A percentile compares a stretch with the other conserved stretches of the same genome.
Conservation (phyloP, 75 land plant genomes). For the Picea sitchensis region DNA sequence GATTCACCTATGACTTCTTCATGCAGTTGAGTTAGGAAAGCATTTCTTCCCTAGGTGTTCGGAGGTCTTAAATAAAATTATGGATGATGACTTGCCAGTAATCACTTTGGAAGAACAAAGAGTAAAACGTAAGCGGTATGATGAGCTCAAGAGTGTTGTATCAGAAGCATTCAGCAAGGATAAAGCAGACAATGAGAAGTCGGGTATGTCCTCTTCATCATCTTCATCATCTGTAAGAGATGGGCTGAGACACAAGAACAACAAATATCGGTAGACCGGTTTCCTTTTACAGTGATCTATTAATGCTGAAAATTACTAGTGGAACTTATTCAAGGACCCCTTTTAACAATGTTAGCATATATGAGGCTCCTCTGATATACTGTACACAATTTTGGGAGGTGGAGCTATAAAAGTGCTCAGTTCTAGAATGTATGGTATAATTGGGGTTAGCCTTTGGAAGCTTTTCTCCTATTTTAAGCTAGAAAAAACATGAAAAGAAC, state of each 20-base stretch:
- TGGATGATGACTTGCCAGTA: slow-evolving; percentile 50
- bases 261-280: not conserved
- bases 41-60: slow-evolving; percentile 80
- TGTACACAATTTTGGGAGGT: no score
- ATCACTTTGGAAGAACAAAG: slow-evolving; percentile 39
- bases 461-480: no score
- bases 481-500: no score
- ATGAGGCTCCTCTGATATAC: no score
- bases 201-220: slow-evolving; percentile 39
- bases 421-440: no score
- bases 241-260: slow-evolving; percentile 4
- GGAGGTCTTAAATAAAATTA: slow-evolving; percentile 59
- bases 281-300: no score
- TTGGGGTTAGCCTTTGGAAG: no score
- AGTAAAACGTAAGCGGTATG: slow-evolving; percentile 38
- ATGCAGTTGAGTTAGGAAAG: slow-evolving; percentile 47
- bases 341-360: no score
- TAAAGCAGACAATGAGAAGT: slow-evolving; percentile 39
- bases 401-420: no score
- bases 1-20: no score
- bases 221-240: slow-evolving; percentile 39
- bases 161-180: slow-evolving; percentile 64
- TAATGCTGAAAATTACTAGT: no score
- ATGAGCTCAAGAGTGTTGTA: slow-evolving; percentile 52
- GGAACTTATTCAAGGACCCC: no score